A percentile compares a stretch with the other conserved stretches of the same genome.
Conservation (phyloP, 2,329 filamentous ascomycete genomes). For the Epichloe sp. region DNA sequence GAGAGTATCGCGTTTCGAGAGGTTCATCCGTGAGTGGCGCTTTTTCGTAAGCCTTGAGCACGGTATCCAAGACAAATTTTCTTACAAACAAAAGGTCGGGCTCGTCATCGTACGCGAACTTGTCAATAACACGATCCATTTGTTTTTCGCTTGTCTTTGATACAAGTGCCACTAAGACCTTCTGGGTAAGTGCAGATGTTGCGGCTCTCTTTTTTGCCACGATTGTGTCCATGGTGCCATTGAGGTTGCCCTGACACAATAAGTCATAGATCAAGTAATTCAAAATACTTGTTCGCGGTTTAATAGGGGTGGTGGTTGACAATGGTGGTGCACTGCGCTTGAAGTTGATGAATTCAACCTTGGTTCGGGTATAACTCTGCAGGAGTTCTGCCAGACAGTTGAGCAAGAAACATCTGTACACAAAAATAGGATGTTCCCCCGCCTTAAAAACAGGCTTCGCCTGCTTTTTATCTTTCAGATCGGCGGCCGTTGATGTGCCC, state of each 20-base stretch:
- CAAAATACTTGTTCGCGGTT: constrained; percentile 80
- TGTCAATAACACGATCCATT: constrained; percentile 41
- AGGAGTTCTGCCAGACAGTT: constrained; percentile 85
- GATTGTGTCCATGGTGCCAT: constrained; percentile 60
- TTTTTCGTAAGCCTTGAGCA: constrained; percentile 83
- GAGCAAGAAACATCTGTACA: constrained; percentile 90
- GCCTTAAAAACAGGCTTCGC: constrained; percentile 72
- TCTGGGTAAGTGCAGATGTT: constrained; percentile 76
- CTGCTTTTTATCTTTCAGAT: constrained; percentile 47
- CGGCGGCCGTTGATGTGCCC: constrained; percentile 18
- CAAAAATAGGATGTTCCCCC: constrained; percentile 88
- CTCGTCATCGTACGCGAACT: constrained; percentile 60
- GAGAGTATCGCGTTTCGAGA: constrained; percentile 74
- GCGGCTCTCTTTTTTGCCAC: constrained; percentile 77
- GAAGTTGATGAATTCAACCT: constrained; percentile 99
- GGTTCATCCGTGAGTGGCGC: constrained; percentile 66
- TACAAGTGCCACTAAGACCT: constrained; percentile 75
- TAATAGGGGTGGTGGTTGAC: constrained; percentile 76
- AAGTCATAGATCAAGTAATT: constrained; percentile 87
- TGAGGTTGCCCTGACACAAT: constrained; percentile 46
- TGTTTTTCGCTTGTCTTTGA: constrained; percentile 73
- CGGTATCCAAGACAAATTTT: constrained; percentile 87
- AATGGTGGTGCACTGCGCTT: constrained; percentile 81
- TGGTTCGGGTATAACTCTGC: constrained; percentile 83
- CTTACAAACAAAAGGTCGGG: constrained; percentile 81